Conservation (phyloP, 2,329 filamentous ascomycete species). For the Lasiodiplodia sp. region DNA sequence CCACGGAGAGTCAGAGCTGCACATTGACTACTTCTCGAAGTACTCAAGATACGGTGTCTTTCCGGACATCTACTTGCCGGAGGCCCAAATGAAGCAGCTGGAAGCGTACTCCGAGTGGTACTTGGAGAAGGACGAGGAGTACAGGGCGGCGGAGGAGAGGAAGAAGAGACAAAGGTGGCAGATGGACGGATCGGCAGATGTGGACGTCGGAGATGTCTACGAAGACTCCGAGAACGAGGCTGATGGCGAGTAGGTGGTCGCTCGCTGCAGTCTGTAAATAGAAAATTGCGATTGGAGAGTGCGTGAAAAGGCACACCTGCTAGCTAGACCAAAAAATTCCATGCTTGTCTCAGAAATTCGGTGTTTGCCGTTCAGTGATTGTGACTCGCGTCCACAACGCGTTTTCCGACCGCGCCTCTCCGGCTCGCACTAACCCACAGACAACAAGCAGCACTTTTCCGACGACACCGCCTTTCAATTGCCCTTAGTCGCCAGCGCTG, state of each 20-base stretch:
- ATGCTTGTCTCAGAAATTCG: no score
- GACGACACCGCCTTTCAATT: no score
- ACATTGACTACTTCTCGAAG: not conserved
- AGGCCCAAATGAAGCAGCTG: not conserved
- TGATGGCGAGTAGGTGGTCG: not conserved
- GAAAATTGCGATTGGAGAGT: no score
- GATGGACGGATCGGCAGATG: not conserved
- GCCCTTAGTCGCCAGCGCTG: no score
- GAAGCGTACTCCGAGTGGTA: not conserved
- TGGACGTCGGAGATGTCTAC: not conserved
- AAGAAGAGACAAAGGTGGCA: not conserved
- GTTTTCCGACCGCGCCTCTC: no score
- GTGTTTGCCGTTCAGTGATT: no score
- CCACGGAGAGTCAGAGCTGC: not conserved
- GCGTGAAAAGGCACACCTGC: no score
- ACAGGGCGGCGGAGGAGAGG: not conserved
- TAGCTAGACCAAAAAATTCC: fast-evolving
- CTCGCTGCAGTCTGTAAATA: no score
- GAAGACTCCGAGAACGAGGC: not conserved
- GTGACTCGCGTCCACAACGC: no score
- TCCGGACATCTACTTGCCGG: not conserved
- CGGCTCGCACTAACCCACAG: no score
- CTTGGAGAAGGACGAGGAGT: not conserved
- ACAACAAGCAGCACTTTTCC: no score
- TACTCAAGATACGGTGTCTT: not conserved